Evolutionary conservation across 1,139 yeast genomes (phyloP), one percentile per base, ranked within the genome.

Genomic region (Magnusiomyces paraingens): DNA sequence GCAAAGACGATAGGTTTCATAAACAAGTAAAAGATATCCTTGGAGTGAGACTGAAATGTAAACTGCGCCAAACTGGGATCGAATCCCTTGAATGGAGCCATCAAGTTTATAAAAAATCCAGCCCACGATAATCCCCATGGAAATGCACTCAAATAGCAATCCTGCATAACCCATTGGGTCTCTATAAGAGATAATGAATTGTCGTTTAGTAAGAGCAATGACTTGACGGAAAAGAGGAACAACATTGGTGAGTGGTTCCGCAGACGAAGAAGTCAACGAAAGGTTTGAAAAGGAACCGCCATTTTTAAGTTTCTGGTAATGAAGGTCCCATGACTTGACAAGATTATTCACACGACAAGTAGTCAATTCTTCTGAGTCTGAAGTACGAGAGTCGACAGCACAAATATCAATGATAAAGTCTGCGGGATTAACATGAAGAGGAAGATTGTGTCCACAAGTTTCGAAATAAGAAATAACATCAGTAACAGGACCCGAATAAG

Each of bases 51-150:
- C 70, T 46, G 84, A 75, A 1, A 81, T 82, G 68, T 88, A 88
- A 6, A 87, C 66, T 1, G 82, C 70, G 1, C 91, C 84, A 10
- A 84, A 76, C 2, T 73, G 71, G 0, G 94, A 77, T 59, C 95
- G 71, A 4, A 86, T 78, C 10, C 95, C 95, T 0, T 85, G 78
- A 35, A 83, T 62, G 14, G 82, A 76, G 2, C 78, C 77, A 20
- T 75, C 80, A 0, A 93, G 89, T 59, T 79, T 78, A 66, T 71
- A 85, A 64, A 84, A 89, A 55, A 87, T 77, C 91, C 94, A 86
- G 0, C 96, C 96, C 49, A 80, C 72, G 22, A 82, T 71, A 0
- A 81, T 64, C 0, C 86, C 90, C 66, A 86, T 72, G 2, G 83
- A 58, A 0, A 78, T 58, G 0, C 85, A 75, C 49, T 86, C 89